These are phyloP conservation scores for Neopestalotiopsis sp. DNA, from an alignment of 2,329 filamentous ascomycete species.

Conservation along the genomic window DNA sequence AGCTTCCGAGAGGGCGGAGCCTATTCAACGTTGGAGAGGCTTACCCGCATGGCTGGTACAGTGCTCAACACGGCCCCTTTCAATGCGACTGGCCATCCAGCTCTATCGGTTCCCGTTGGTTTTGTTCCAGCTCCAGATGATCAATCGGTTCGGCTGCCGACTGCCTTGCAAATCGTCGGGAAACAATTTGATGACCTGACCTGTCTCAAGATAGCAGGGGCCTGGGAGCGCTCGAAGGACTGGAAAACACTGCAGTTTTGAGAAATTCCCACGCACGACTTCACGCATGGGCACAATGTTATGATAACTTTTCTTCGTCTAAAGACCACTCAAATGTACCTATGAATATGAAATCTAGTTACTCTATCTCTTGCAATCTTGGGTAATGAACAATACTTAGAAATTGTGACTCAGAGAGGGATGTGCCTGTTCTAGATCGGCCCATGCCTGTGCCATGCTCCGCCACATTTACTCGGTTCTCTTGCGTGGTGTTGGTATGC, in stretches of 20 bases:
- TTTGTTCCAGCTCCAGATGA: constrained; percentile 33
- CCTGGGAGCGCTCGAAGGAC: constrained; percentile 34
- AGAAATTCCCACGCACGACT: background rate
- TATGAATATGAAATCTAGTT: too few species aligned
- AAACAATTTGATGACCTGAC: constrained; percentile 31
- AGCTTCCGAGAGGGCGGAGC: constrained; percentile 14
- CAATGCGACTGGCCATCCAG: constrained; percentile 29
- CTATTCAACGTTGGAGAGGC: background rate
- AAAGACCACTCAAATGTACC: too few species aligned
- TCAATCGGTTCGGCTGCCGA: constrained; percentile 30
- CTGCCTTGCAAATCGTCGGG: constrained; percentile 34
- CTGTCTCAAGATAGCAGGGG: constrained; percentile 32
- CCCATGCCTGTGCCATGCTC: too few species aligned
- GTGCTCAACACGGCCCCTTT: background rate
- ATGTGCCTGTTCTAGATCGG: too few species aligned
- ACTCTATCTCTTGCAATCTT: too few species aligned
- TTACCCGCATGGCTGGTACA: constrained; percentile 5
- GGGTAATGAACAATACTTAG: too few species aligned
- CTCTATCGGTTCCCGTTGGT: constrained; percentile 33
- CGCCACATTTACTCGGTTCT: constrained; percentile 54
- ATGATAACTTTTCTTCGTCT: too few species aligned
- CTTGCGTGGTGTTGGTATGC: constrained; percentile 62
- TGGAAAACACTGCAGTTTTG: constrained; percentile 20
- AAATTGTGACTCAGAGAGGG: too few species aligned
- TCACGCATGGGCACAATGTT: too few species aligned